Conservation (phyloP, 306 rosid genomes). For the Inga laurina region DNA sequence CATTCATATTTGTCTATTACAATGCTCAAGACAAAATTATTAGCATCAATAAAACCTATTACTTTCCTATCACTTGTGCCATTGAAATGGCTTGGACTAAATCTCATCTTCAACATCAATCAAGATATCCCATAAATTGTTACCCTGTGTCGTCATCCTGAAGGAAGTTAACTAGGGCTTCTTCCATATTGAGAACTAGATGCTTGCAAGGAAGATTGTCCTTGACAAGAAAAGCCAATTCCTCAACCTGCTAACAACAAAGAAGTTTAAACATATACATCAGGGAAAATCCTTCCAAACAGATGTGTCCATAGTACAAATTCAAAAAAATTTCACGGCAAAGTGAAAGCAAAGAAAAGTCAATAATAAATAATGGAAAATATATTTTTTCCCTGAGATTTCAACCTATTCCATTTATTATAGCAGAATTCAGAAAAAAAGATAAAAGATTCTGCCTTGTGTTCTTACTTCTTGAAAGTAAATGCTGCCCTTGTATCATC, state of each 20-base stretch:
- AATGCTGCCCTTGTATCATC: background rate
- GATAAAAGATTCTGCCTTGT: background rate
- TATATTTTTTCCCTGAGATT: background rate
- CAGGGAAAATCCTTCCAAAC: background rate
- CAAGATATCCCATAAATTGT: constrained; percentile 29
- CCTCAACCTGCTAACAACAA: constrained; percentile 75
- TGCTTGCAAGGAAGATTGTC: constrained; percentile 97
- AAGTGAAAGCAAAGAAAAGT: constrained; percentile 8
- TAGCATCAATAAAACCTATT: background rate
- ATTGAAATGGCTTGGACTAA: background rate
- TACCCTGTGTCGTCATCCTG: constrained; percentile 82
- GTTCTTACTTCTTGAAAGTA: background rate
- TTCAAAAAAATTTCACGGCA: constrained; percentile 1
- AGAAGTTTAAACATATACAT: constrained; percentile 16
- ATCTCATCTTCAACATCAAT: constrained; percentile 23
- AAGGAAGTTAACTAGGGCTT: constrained; percentile 74
- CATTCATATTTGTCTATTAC: background rate
- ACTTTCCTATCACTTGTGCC: background rate
- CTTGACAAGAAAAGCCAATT: constrained; percentile 91
- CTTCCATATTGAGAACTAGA: constrained; percentile 94
- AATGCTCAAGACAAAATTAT: constrained; percentile 22
- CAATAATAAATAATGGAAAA: constrained; percentile 5
- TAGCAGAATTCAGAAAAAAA: background rate
- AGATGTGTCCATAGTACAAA: background rate
- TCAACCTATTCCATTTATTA: background rate